Base-by-base conservation (phyloP, 1,284 basidiomycete genomes). In the Cryptococcus sp. region DNA sequence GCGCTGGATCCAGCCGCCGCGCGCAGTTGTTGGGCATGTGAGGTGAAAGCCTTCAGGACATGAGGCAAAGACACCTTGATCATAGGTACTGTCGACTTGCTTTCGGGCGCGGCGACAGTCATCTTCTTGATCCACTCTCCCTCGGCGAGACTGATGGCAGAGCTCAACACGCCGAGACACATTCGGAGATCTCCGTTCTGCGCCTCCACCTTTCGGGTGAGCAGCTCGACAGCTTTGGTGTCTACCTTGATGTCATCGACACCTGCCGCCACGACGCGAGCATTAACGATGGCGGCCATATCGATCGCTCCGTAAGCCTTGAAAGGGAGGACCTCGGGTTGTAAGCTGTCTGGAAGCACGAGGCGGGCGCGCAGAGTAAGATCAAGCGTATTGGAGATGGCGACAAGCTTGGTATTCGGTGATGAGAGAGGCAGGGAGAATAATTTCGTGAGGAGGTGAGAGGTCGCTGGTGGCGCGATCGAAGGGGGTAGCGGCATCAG, bases 171-270 rank as follows among this genome's bases (percentile, higher is more conserved):
- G n/a, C 73, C 71, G 7, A 80, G 67, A 57, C 77, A 79, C 73
- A 77, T 77, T 52, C 79, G 57, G 25, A 80, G 57, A 65, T 80
- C 79, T n/a, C 79, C 79, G 57, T 78, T 79, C 63, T 77, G 74
- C 13, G 77, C 78, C 60, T 79, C 76, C 39, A 79, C 77, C 55
- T 79, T 79, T 23, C 75, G 66, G 27, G 70, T 68, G 13, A 78
- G 67, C 6, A 80, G 69, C 57, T 77, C 76, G 40, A 76, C 62
- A 4, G 78, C 77, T 30, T 75, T 75, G 27, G 62, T 55, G 54
- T 80, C 79, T 7, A 77, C 67, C 50, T 74, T 71, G 52, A 69
- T 68, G 5, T 50, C 60, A 10, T 67, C 67, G 1, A 58, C 56
- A 17, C 50, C 49, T 3, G 68, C 67, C 1, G 60, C 45, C 3